Base-by-base conservation (phyloP, 2,329 filamentous ascomycete species). In the Chrysoporthe cubensis region DNA sequence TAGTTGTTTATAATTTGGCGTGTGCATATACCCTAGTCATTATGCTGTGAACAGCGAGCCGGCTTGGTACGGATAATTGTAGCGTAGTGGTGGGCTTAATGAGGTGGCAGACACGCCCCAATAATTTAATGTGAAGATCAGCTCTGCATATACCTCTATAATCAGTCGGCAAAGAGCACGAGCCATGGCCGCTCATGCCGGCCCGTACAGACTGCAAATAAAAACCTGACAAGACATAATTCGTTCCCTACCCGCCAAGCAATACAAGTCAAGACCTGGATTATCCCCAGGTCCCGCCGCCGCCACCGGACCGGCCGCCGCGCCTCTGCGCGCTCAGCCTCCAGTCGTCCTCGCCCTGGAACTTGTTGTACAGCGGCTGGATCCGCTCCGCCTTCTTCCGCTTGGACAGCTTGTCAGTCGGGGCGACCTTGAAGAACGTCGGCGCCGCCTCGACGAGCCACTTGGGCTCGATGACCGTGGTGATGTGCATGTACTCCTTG, bases 401-500 rank as follows among this genome's bases (percentile, higher is more conserved):
- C 85, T 97, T 97, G 71, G 91, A 95, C 75, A 99, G 80, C 66
- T 88, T 85, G 76, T 97, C 93, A 46, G 91, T 95, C 0, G 92
- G 90, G 21, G 96, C 95, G 4, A 98, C 93, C 85, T 97, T 97
- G 88, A 98, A 99, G 83, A 98, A 99, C 0, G 94, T 97, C 11
- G 96, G 96, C n/a, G 96, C 96, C 14, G 94, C 95, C 75, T 97
- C 94, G 0, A 98, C 94, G 32, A 99, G 86, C 89, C 89, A 91
- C 76, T 97, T 97, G 9, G 96, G 95, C 80, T 99, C 96, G 74
- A 99, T 98, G 4, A 88, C 87, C 3, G 93, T 97, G 16, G 94
- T 96, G 76, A 88, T 92, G 75, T 97, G 94, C 96, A 99, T 98
- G 80, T 98, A 99, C 81, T 99, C 96, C 81, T 97, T 95, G 34